Evolutionary conservation across 164 flowering plant species (phyloP).

Genomic region (Protea cynaroides): DNA sequence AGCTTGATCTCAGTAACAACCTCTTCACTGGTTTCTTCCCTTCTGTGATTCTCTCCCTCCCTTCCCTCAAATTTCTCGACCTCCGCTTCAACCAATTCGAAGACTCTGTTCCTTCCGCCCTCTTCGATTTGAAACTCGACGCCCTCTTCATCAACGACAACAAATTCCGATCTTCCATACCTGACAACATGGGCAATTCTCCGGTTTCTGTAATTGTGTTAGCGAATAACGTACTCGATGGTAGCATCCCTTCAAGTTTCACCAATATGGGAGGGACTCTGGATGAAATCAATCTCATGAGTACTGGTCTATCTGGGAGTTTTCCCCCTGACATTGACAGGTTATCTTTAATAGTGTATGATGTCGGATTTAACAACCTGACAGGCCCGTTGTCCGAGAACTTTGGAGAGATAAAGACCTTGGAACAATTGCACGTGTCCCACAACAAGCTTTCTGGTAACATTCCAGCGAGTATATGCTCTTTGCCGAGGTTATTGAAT

Average conservation of each 20-base stretch:
- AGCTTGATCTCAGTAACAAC: slow-evolving; percentile 82
- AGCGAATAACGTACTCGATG: too few relatives aligned
- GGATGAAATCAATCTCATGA: too few relatives aligned
- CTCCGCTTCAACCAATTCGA: too few relatives aligned
- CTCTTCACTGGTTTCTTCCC: slow-evolving; percentile 53
- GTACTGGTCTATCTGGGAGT: too few relatives aligned
- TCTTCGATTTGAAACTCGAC: too few relatives aligned
- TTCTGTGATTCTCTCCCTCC: slow-evolving; percentile 35
- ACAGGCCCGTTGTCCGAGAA: slow-evolving; percentile 45
- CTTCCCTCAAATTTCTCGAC: slow-evolving; percentile 50
- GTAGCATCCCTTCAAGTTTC: too few relatives aligned
- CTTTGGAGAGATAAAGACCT: slow-evolving; percentile 35
- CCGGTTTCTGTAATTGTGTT: slow-evolving; percentile 61
- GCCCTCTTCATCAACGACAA: slow-evolving; percentile 80
- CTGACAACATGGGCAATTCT: slow-evolving; percentile 58
- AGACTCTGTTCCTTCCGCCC: too few relatives aligned
- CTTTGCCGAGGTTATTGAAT: slow-evolving; percentile 46
- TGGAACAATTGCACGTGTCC: slow-evolving; percentile 63
- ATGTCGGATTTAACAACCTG: slow-evolving; percentile 37
- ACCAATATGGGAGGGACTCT: too few relatives aligned
- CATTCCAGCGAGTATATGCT: slow-evolving; percentile 45
- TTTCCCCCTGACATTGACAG: slow-evolving; percentile 35
- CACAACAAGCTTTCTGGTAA: slow-evolving; percentile 39
- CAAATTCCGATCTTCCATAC: slow-evolving; percentile 38
- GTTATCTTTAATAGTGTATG: slow-evolving; percentile 40